Base-by-base conservation (phyloP, 352 stramenopile species). In the Globisporangium takayamanum region DNA sequence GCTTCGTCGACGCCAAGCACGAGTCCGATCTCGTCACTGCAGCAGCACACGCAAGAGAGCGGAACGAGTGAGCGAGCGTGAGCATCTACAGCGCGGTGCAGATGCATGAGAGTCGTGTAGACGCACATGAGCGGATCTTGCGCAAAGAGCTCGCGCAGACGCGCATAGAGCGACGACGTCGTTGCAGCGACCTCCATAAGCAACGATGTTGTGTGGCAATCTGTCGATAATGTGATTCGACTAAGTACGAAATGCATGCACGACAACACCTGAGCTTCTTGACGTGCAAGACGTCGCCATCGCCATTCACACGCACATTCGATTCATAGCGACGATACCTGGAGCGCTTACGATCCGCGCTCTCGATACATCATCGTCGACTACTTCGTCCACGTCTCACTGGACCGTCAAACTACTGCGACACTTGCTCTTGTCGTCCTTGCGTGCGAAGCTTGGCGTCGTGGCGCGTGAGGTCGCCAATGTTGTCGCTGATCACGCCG, bases 401-500 rank as follows among this genome's bases (percentile, higher is more conserved):
- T 18, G 37, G 8, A n/a, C 4, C 22, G 11, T 33, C 11, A 16
- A 47, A 16, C 30, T 41, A 8, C 25, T 49, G 11, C 16, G 18
- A 45, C 1, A 5, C 33, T 39, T 39, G 33, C 33, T 14, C 33
- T 12, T 39, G 33, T 12, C 1, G 5, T 2, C 33, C 5, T 39
- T 39, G 33, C 5, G 8, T 39, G 33, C 33, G 33, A 39, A 79
- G 50, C 57, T 70, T 84, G 47, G 69, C 67, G 66, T 79, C 74
- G 28, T 73, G 59, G 28, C 72, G 78, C n/a, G 73, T 76, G 64
- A 93, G 73, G 62, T 93, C 84, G 55, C 78, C 75, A 54, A 90
- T 79, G 60, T 93, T 93, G 63, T 93, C 81, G 59, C 80, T 91
- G 62, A 93, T 93, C 20, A 93, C 70, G 14, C 75, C 84, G 56